Evolutionary conservation across 345 rosid species (phyloP).

Genomic region (Balakata baccata): DNA sequence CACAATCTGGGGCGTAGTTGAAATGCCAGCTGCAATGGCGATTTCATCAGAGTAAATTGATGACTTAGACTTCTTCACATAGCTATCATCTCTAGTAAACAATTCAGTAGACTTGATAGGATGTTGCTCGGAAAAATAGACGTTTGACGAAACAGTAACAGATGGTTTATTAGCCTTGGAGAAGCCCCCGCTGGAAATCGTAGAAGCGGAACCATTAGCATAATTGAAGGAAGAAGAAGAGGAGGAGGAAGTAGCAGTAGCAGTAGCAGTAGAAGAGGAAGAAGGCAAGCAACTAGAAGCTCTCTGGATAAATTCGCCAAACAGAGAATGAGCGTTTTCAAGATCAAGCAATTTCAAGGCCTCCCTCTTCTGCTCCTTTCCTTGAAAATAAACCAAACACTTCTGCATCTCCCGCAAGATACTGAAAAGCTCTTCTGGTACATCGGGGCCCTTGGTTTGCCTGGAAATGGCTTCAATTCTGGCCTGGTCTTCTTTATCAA

Average conservation of each 20-base stretch:
- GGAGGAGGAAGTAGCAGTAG: constrained; percentile 2
- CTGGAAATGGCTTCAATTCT: constrained; percentile 58
- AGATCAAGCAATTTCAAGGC: constrained; percentile 72
- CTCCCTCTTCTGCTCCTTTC: constrained; percentile 73
- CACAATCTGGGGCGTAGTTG: constrained; percentile 43
- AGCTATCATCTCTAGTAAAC: constrained; percentile 69
- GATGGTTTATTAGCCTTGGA: constrained; percentile 13
- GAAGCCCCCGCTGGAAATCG: constrained; percentile 2
- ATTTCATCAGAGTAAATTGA: constrained; percentile 48
- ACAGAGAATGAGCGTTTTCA: constrained; percentile 56
- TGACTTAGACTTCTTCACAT: constrained; percentile 53
- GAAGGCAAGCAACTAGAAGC: constrained; percentile 61
- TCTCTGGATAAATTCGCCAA: constrained; percentile 79
- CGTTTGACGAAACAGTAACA: constrained; percentile 20
- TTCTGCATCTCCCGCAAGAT: constrained; percentile 72
- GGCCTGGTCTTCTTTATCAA: constrained; percentile 70
- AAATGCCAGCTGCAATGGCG: constrained; percentile 31
- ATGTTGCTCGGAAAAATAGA: constrained; percentile 33
- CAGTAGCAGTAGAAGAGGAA: background rate
- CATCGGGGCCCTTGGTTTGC: constrained; percentile 43
- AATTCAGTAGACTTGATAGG: constrained; percentile 33
- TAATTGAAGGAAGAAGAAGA: constrained; percentile 12
- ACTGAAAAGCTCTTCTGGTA: constrained; percentile 71
- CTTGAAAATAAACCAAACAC: constrained; percentile 44
- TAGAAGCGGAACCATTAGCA: constrained; percentile 34